These are phyloP conservation scores for Pseudogymnoascus sp. DNA, from an alignment of 2,329 filamentous ascomycete species.

Conservation along the genomic window DNA sequence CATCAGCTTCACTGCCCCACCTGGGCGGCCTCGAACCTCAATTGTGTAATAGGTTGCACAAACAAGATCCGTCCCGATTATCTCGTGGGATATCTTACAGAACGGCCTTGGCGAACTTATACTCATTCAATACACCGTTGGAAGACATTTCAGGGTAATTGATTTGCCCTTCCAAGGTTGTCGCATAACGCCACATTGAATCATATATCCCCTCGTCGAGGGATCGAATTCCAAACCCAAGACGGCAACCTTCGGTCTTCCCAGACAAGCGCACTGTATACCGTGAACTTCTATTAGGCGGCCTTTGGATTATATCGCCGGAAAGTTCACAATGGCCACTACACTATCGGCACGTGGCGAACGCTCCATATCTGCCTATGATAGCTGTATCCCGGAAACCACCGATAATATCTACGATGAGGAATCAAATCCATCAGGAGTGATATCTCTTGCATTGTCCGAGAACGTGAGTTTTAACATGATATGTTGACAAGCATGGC, in stretches of 20 bases:
- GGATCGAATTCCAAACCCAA: background rate
- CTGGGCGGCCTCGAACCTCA: background rate
- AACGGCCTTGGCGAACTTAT: no score
- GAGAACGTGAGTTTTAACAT: conserved; percentile 17
- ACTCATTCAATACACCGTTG: no score
- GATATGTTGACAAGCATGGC: background rate
- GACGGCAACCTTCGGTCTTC: background rate
- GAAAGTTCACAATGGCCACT: background rate
- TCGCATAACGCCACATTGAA: background rate
- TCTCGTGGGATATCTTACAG: background rate
- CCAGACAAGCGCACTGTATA: background rate
- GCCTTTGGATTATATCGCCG: background rate
- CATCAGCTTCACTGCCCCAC: background rate
- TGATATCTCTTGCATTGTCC: conserved; percentile 18
- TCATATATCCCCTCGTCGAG: background rate
- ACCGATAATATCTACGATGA: conserved; percentile 17
- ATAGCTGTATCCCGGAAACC: background rate
- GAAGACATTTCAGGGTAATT: background rate
- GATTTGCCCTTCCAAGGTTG: background rate
- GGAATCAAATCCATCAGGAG: conserved; percentile 17
- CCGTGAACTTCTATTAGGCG: background rate
- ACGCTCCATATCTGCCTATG: background rate
- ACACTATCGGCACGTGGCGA: background rate
- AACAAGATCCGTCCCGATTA: background rate
- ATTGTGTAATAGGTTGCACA: background rate